phyloP scores from a whole-genome alignment of 1,284 basidiomycete genomes.

The Stygiomarasmius scandens region DNA sequence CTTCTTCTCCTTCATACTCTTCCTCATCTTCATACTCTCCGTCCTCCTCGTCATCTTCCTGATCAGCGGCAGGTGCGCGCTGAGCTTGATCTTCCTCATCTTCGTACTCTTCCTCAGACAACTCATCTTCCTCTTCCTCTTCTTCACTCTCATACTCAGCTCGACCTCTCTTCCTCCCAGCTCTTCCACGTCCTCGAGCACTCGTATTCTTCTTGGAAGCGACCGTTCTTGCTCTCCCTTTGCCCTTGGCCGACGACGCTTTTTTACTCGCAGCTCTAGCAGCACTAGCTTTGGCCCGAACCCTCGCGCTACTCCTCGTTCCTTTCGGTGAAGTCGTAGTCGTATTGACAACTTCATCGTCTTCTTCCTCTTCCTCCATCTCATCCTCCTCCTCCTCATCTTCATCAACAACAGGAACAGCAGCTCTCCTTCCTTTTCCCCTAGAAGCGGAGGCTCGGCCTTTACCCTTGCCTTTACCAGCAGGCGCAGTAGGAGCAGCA shows the following conservation, averaged over 20 bases:
- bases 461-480: no score
- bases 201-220: no score
- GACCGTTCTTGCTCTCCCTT: not conserved
- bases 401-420: not conserved
- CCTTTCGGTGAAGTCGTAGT: not conserved
- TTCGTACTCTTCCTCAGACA: not conserved
- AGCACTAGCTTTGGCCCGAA: not conserved
- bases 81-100: not conserved
- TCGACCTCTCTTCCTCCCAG: not conserved
- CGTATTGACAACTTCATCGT: no score
- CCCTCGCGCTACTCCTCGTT: not conserved
- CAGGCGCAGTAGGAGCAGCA: not conserved
- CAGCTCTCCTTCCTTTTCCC: not conserved
- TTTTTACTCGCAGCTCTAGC: no score
- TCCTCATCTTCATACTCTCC: not conserved
- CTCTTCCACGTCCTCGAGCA: no score
- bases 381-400: slow-evolving; percentile 4
- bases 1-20: not conserved
- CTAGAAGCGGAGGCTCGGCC: not conserved
- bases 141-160: not conserved
- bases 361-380: no score
- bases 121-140: not conserved
- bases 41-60: not conserved
- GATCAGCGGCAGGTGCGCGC: not conserved
- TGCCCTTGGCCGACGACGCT: no score